Evolutionary conservation across 2,329 filamentous ascomycete genomes (phyloP).

Genomic region (Pseudogymnoascus sp.): DNA sequence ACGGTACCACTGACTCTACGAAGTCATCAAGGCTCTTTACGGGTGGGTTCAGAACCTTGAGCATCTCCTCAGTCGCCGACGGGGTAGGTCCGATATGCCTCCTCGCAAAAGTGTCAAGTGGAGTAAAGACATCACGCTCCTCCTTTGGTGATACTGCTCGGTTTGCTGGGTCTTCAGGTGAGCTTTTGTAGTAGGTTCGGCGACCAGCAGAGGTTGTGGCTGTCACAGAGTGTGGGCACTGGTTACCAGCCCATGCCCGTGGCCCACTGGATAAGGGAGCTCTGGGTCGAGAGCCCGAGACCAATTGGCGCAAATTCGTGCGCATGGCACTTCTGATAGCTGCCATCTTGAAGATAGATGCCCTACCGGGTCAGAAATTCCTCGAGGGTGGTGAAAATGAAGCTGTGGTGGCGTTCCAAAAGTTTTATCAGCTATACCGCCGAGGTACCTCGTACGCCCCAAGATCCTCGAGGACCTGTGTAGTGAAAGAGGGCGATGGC

Average conservation of each 20-base stretch:
- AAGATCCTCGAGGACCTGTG: background rate
- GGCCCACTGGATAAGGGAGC: background rate
- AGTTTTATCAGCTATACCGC: background rate
- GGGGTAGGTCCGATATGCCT: constrained; percentile 82
- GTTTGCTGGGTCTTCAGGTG: constrained; percentile 23
- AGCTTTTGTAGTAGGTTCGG: constrained; percentile 27
- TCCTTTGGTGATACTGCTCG: constrained; percentile 14
- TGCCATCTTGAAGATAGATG: constrained; percentile 5
- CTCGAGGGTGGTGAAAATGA: constrained; percentile 4
- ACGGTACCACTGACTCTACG: constrained; percentile 72
- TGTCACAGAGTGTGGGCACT: constrained; percentile 14
- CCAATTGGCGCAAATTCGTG: constrained; percentile 9
- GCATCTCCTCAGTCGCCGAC: constrained; percentile 65
- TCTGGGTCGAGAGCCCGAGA: background rate
- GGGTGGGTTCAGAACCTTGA: constrained; percentile 68
- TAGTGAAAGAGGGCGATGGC: background rate
- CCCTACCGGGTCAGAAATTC: background rate
- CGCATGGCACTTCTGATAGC: constrained; percentile 6
- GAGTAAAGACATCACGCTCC: constrained; percentile 33
- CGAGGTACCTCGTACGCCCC: constrained; percentile 6
- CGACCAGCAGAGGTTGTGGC: constrained; percentile 14
- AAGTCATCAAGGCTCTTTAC: constrained; percentile 70
- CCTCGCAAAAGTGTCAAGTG: constrained; percentile 55
- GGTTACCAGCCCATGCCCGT: constrained; percentile 19
- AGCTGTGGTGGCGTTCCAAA: background rate